Conservation (phyloP, 106 monocot species). For the Dendrobium huoshanense region DNA sequence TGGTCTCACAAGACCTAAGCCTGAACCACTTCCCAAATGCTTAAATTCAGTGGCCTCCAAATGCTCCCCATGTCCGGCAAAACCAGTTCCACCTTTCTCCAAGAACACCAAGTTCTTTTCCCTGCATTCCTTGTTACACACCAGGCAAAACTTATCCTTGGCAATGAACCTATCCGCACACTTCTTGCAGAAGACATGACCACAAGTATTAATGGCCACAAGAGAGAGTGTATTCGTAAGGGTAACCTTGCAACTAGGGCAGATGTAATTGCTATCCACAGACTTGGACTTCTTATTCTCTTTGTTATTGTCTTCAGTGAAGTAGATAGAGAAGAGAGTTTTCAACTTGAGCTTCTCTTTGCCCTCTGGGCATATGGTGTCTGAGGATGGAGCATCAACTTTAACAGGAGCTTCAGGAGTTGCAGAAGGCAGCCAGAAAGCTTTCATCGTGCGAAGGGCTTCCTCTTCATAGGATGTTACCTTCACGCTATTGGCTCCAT, state of each 20-base stretch:
- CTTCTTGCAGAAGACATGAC: slow-evolving; percentile 95
- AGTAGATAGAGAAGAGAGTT: slow-evolving; percentile 59
- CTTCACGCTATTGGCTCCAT: slow-evolving; percentile 96
- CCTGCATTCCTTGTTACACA: slow-evolving; percentile 69
- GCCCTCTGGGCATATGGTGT: slow-evolving; percentile 81
- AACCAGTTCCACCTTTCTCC: slow-evolving; percentile 95
- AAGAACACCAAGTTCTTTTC: slow-evolving; percentile 59
- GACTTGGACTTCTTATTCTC: slow-evolving; percentile 17
- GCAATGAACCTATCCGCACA: slow-evolving; percentile 71
- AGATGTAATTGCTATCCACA: slow-evolving; percentile 51
- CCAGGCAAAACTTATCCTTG: slow-evolving; percentile 66
- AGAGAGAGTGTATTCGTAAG: slow-evolving; percentile 81
- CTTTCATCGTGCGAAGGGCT: slow-evolving; percentile 95
- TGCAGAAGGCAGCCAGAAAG: slow-evolving; percentile 98
- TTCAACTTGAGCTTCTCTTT: slow-evolving; percentile 92
- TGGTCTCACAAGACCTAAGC: slow-evolving; percentile 82
- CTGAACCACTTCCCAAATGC: slow-evolving; percentile 82
- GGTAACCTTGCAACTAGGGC: slow-evolving; percentile 87
- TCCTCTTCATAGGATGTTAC: slow-evolving; percentile 91
- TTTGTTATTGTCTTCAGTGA: slow-evolving; percentile 43
- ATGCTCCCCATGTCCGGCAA: slow-evolving; percentile 66
- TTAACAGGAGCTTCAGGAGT: slow-evolving; percentile 79
- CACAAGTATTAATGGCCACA: slow-evolving; percentile 73
- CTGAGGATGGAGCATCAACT: slow-evolving; percentile 57
- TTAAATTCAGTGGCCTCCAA: slow-evolving; percentile 89